phyloP scores from a whole-genome alignment of 2,329 filamentous ascomycete genomes.

The Aspergillus neoniger region DNA sequence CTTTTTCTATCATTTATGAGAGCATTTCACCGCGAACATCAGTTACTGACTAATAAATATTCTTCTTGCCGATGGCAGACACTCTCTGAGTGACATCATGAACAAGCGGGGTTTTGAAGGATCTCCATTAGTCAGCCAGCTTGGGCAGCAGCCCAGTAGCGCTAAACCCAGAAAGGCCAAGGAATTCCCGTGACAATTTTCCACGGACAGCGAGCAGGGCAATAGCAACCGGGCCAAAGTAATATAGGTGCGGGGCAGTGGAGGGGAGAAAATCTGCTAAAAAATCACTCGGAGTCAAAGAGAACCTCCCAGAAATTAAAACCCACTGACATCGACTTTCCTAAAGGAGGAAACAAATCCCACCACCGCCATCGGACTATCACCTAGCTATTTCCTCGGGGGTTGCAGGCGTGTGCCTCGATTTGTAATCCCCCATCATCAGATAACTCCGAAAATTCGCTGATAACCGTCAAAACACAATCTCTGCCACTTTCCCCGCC shows the following conservation, averaged over 20 bases:
- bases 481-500: conserved; percentile 2
- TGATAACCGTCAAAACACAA: conserved; percentile 2
- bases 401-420: background rate
- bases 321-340: background rate
- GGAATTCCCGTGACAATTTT: background rate
- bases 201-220: background rate
- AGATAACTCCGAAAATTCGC: conserved; percentile 7
- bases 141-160: background rate
- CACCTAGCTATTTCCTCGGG: background rate
- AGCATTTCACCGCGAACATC: background rate
- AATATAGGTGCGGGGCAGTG: background rate
- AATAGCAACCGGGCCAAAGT: background rate
- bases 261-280: background rate
- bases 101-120: background rate
- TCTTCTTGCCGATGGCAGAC: background rate
- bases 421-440: conserved; percentile 7
- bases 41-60: background rate
- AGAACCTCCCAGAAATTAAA: too few relatives aligned
- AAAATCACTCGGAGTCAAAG: background rate
- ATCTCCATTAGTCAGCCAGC: background rate
- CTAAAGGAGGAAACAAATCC: background rate
- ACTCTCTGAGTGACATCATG: background rate
- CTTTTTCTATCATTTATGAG: too few relatives aligned
- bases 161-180: background rate
- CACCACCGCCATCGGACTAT: background rate